Evolutionary conservation across 2,329 filamentous ascomycete genomes (phyloP).

Genomic region (Pseudogymnoascus destructans): DNA sequence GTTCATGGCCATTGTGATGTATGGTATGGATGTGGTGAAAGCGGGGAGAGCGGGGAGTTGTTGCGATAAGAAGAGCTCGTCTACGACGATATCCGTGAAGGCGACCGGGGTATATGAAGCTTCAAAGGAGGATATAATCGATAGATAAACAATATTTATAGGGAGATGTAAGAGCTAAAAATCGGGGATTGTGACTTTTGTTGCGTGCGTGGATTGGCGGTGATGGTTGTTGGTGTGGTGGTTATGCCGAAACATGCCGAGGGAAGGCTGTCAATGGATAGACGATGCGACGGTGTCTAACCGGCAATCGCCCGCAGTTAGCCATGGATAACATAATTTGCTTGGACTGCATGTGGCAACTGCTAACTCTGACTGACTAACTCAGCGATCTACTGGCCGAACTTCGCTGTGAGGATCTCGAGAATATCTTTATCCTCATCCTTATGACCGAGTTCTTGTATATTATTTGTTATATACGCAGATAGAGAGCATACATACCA

Average conservation of each 20-base stretch:
- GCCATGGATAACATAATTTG: not conserved
- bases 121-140: not conserved
- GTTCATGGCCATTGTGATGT: conserved; percentile 47
- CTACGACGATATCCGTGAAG: not conserved
- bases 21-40: conserved; percentile 17
- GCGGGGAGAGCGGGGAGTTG: conserved; percentile 16
- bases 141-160: not conserved
- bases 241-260: conserved; percentile 3
- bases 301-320: not conserved
- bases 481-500: not conserved
- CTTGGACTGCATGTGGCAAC: not conserved
- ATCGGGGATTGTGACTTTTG: not conserved
- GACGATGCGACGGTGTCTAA: not conserved
- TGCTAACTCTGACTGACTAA: not conserved
- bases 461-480: not conserved
- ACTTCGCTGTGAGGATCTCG: not conserved
- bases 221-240: not conserved
- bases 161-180: not conserved
- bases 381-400: not conserved
- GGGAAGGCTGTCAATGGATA: not conserved
- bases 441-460: not conserved
- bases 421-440: not conserved
- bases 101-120: not conserved
- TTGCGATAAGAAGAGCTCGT: conserved; percentile 3
- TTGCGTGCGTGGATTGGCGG: not conserved